phyloP scores from a whole-genome alignment of 1,284 basidiomycete genomes.

The Ceratobasidium sp. region DNA sequence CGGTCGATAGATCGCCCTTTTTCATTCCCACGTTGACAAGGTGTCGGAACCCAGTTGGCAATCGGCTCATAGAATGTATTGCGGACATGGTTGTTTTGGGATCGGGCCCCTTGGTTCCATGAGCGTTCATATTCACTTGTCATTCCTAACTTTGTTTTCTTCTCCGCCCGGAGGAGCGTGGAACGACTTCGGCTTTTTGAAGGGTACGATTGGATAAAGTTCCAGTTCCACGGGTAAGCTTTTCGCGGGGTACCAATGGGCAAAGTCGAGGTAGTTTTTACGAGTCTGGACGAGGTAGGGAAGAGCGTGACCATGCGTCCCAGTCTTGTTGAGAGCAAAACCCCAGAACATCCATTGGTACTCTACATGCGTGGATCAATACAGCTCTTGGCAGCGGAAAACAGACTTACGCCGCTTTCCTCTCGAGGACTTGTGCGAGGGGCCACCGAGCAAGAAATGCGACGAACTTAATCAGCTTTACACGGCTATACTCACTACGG shows the following conservation, averaged over 20 bases:
- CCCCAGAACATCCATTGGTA: slow-evolving; percentile 54
- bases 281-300: slow-evolving; percentile 7
- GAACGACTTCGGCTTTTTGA: slow-evolving; percentile 51
- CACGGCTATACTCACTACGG: neutral
- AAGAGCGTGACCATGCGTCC: slow-evolving; percentile 34
- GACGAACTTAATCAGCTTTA: slow-evolving; percentile 18
- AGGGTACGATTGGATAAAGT: slow-evolving; percentile 4
- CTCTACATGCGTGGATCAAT: slow-evolving; percentile 1
- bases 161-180: slow-evolving; percentile 47
- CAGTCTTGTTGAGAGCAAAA: slow-evolving; percentile 15
- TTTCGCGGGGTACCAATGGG: slow-evolving; percentile 19
- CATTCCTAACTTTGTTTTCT: slow-evolving; percentile 47
- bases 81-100: slow-evolving; percentile 45
- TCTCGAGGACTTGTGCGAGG: slow-evolving; percentile 52
- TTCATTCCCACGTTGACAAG: slow-evolving; percentile 29
- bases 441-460: slow-evolving; percentile 47
- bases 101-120: slow-evolving; percentile 55
- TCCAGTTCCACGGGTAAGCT: slow-evolving; percentile 15
- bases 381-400: neutral
- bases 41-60: slow-evolving; percentile 48
- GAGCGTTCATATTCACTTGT: slow-evolving; percentile 48
- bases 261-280: slow-evolving; percentile 29
- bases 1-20: slow-evolving; percentile 18
- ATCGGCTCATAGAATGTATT: slow-evolving; percentile 48
- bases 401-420: slow-evolving; percentile 47